phyloP scores from a whole-genome alignment of 106 monocot species.

The Apostasia shenzhenica region DNA sequence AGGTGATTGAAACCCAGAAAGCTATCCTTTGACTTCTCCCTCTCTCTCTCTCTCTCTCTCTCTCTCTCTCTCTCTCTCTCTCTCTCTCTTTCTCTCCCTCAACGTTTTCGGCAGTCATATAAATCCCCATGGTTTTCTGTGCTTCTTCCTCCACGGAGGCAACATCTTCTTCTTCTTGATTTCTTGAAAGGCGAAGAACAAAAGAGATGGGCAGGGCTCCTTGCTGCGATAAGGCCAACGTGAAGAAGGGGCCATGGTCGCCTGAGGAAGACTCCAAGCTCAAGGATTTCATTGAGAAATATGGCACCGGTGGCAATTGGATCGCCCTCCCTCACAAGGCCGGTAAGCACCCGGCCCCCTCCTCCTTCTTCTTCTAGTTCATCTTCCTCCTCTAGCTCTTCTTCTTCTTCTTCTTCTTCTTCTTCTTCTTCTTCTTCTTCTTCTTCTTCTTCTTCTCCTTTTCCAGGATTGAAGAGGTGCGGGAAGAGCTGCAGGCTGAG shows the following conservation, averaged over 20 bases:
- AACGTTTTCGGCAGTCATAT: neutral
- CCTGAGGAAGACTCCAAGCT: conserved; percentile 87
- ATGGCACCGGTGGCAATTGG: conserved; percentile 93
- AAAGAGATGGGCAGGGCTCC: conserved; percentile 82
- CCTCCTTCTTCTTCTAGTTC: neutral
- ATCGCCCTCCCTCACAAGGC: conserved; percentile 95
- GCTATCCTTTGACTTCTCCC: conserved; percentile 2
- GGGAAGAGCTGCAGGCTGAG: conserved; percentile 95
- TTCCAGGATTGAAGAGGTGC: conserved; percentile 78
- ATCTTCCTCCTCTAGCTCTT: neutral
- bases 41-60: neutral
- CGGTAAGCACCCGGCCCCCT: conserved; percentile 22
- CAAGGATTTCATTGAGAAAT: conserved; percentile 82
- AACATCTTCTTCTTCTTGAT: neutral
- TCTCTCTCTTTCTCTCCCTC: neutral
- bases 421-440: neutral
- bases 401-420: neutral
- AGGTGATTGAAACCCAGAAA: conserved; percentile 4
- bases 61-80: conserved; percentile 5
- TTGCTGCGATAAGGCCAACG: conserved; percentile 89
- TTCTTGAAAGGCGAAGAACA: neutral
- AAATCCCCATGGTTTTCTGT: conserved; percentile 4
- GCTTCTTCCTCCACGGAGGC: neutral
- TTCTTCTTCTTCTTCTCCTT: neutral
- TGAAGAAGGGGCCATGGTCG: conserved; percentile 95